phyloP scores from a whole-genome alignment of 805 yeast species.

The Candida yuanshanica region DNA sequence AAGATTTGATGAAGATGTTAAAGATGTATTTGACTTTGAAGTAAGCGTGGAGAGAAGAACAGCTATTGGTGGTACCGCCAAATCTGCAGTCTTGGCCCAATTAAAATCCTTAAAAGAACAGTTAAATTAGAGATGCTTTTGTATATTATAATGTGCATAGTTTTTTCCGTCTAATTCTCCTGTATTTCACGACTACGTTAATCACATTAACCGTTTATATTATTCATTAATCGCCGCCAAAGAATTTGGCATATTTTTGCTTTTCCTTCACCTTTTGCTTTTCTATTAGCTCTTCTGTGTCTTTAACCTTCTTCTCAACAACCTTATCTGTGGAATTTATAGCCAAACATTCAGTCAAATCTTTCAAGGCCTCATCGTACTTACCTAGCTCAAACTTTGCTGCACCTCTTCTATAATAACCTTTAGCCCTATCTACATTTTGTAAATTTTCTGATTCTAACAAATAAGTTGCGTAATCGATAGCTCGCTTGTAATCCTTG shows the following conservation, averaged over 20 bases:
- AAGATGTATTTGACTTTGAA: conserved; percentile 85
- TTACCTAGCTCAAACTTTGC: conserved; percentile 39
- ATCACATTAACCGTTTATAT: too few relatives aligned
- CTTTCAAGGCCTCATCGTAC: conserved; percentile 43
- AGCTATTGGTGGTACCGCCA: conserved; percentile 97
- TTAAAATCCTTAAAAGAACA: conserved; percentile 33
- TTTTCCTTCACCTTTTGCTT: conserved; percentile 44
- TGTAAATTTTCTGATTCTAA: conserved; percentile 42
- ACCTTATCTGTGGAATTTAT: conserved; percentile 44
- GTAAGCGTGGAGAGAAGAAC: conserved; percentile 93
- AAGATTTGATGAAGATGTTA: conserved; percentile 78
- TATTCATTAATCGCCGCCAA: conserved; percentile 23
- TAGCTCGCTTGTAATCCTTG: conserved; percentile 41
- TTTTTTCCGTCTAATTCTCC: too few relatives aligned
- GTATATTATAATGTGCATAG: too few relatives aligned
- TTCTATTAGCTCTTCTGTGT: conserved; percentile 35
- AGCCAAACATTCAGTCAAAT: conserved; percentile 38
- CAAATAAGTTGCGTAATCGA: conserved; percentile 50
- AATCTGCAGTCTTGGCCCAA: conserved; percentile 79
- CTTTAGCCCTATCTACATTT: conserved; percentile 48
- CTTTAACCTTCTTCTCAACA: conserved; percentile 39
- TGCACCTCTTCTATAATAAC: conserved; percentile 49
- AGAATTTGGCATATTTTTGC: conserved; percentile 59
- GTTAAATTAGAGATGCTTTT: conserved; percentile 15
- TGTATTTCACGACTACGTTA: too few relatives aligned